Evolutionary conservation across 1,139 yeast species (phyloP).

Genomic region (Zhuliangozyma parablackwelliae): DNA sequence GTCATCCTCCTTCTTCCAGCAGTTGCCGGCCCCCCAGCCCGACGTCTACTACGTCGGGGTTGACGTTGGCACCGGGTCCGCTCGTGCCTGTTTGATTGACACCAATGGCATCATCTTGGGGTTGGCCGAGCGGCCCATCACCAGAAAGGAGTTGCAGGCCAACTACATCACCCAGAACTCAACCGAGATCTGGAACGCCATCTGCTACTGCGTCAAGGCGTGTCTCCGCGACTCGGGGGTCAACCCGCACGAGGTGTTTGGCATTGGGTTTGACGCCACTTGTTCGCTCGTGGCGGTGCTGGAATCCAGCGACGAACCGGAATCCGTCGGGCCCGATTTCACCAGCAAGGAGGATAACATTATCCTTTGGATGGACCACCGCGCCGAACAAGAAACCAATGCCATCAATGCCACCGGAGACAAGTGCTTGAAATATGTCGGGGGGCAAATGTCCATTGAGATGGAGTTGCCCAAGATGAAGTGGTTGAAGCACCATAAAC

Average conservation of each 20-base stretch:
- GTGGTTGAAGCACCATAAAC: slow-evolving; percentile 89
- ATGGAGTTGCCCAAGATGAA: slow-evolving; percentile 97
- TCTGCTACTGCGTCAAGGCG: slow-evolving; percentile 74
- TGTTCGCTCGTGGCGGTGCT: slow-evolving; percentile 85
- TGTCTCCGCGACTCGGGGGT: slow-evolving; percentile 72
- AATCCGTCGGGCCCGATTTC: slow-evolving; percentile 92
- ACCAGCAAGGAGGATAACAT: slow-evolving; percentile 69
- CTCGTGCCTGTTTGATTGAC: slow-evolving; percentile 89
- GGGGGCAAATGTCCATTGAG: slow-evolving; percentile 96
- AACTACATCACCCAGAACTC: slow-evolving; percentile 79
- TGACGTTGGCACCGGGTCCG: slow-evolving; percentile 97
- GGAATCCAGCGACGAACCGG: slow-evolving; percentile 62
- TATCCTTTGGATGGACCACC: slow-evolving; percentile 96
- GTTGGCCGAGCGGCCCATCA: slow-evolving; percentile 72
- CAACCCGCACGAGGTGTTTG: slow-evolving; percentile 62
- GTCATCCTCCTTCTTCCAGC: slow-evolving; percentile 37
- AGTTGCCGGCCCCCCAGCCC: slow-evolving; percentile 41
- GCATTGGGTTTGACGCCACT: slow-evolving; percentile 96
- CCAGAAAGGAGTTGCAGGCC: slow-evolving; percentile 70
- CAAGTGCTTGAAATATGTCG: slow-evolving; percentile 81
- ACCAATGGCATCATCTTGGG: slow-evolving; percentile 78
- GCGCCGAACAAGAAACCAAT: slow-evolving; percentile 85
- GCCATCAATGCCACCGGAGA: slow-evolving; percentile 78
- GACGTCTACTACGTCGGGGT: slow-evolving; percentile 79
- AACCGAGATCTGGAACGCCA: slow-evolving; percentile 88